A percentile compares a stretch with the other conserved stretches of the same genome.
Evolutionary conservation across 177 flowering plant species (phyloP).

Genomic region (Telopea speciosissima): DNA sequence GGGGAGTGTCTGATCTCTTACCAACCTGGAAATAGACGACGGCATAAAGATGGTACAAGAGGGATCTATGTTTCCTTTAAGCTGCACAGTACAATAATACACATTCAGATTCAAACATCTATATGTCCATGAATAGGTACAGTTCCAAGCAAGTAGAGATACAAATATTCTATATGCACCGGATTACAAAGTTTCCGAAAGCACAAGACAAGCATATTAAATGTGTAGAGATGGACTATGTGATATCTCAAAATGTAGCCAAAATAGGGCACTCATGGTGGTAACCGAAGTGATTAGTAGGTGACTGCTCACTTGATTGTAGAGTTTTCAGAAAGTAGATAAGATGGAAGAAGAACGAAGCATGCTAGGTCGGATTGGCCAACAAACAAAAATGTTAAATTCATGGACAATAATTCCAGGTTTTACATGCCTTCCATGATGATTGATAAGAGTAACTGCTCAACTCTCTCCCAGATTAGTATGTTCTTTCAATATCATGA

Average conservation of each 20-base stretch:
- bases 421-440: no score
- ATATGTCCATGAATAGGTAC: neutral
- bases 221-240: no score
- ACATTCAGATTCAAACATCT: neutral
- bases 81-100: slow-evolving; percentile 36
- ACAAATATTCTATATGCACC: neutral
- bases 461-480: no score
- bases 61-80: slow-evolving; percentile 46
- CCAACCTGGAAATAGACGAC: slow-evolving; percentile 74
- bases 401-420: neutral
- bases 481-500: no score
- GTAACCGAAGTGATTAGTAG: neutral
- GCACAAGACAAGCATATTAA: no score
- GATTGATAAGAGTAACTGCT: no score
- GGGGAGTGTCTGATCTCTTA: slow-evolving; percentile 3
- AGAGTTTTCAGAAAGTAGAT: neutral
- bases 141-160: neutral
- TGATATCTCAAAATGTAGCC: neutral
- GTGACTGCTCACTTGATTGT: neutral
- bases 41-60: slow-evolving; percentile 50
- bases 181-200: neutral
- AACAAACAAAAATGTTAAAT: neutral
- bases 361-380: neutral
- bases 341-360: neutral
- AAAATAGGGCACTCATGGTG: neutral